phyloP scores from a whole-genome alignment of 371 early-diverging fungal genomes.

The Syncephalastrum contaminatum region DNA sequence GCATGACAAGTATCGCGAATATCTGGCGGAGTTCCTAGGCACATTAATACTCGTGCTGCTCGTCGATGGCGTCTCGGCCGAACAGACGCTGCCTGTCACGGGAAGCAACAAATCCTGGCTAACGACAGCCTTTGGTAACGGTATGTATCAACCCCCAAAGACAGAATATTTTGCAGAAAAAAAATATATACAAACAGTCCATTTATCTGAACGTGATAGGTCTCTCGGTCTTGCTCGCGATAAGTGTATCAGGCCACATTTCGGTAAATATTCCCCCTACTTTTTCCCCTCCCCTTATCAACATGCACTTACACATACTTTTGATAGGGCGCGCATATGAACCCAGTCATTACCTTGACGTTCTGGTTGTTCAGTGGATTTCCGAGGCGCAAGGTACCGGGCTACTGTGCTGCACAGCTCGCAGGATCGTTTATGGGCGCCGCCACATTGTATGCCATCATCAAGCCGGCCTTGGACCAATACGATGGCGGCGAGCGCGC shows the following conservation, averaged over 20 bases:
- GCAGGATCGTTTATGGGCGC: conserved; percentile 75
- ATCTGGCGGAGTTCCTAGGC: conserved; percentile 81
- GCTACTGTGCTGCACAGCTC: conserved; percentile 64
- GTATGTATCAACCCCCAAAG: conserved; percentile 16
- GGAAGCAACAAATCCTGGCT: conserved; percentile 34
- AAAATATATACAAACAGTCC: neutral
- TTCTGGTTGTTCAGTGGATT: conserved; percentile 71
- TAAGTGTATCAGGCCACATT: conserved; percentile 72
- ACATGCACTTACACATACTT: neutral
- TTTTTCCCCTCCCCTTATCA: neutral
- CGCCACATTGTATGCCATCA: conserved; percentile 58
- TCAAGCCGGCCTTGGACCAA: conserved; percentile 53
- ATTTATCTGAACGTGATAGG: conserved; percentile 17
- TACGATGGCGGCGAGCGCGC: conserved; percentile 62
- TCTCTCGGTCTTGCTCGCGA: conserved; percentile 39
- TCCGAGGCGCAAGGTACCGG: conserved; percentile 60
- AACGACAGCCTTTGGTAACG: conserved; percentile 34
- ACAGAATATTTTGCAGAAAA: conserved; percentile 2
- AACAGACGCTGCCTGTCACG: conserved; percentile 30
- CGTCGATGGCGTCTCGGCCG: conserved; percentile 66
- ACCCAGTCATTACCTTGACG: conserved; percentile 76
- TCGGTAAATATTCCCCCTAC: conserved; percentile 50
- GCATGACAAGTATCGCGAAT: conserved; percentile 53
- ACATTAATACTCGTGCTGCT: conserved; percentile 71
- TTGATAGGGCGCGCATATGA: conserved; percentile 73